These are phyloP conservation scores for Populus davidiana DNA, from an alignment of 345 rosid genomes.

Conservation along the genomic window DNA sequence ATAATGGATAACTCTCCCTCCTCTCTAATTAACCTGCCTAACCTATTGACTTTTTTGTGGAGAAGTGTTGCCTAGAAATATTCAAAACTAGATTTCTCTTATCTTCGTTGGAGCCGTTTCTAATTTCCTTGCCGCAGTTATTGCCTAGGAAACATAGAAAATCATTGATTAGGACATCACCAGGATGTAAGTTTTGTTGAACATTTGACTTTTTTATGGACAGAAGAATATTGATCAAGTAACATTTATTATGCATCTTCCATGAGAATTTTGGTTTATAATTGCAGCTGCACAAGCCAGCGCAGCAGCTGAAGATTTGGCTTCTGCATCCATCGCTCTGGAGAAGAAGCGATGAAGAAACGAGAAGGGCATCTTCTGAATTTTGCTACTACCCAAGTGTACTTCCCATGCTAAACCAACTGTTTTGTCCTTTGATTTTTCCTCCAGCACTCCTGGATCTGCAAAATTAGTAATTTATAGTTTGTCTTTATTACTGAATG, in stretches of 20 bases:
- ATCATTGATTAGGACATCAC: background rate
- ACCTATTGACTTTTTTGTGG: background rate
- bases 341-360: slow-evolving; percentile 12
- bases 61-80: no score
- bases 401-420: background rate
- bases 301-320: slow-evolving; percentile 60
- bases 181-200: background rate
- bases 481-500: no score
- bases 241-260: background rate
- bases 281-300: slow-evolving; percentile 71
- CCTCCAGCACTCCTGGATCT: no score
- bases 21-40: background rate
- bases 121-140: no score
- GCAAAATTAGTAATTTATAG: no score
- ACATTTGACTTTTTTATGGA: background rate
- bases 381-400: background rate
- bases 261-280: slow-evolving; percentile 13
- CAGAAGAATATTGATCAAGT: no score
- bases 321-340: slow-evolving; percentile 27
- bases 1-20: background rate
- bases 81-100: no score
- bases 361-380: background rate
- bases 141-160: background rate
- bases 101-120: no score
- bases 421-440: no score